phyloP scores from a whole-genome alignment of 345 rosid genomes.

The Excoecaria cochinchinensis region DNA sequence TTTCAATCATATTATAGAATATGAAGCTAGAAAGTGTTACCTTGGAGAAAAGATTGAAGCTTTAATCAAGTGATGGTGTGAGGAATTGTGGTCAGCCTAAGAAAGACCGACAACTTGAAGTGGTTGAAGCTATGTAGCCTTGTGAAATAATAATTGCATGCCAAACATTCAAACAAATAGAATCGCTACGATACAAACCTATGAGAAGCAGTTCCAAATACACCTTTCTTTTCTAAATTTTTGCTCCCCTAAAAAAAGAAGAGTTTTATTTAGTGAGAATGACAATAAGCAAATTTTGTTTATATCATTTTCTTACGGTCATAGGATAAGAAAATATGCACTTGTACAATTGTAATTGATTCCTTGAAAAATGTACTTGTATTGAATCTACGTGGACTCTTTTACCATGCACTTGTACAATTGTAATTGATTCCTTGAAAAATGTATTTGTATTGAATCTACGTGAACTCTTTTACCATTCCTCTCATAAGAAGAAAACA shows the following conservation, averaged over 20 bases:
- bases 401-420: background rate
- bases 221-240: no score
- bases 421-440: background rate
- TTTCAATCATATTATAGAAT: slow-evolving; percentile 47
- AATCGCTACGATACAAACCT: background rate
- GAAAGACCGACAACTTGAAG: slow-evolving; percentile 36
- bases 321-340: background rate
- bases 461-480: background rate
- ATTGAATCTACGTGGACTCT: background rate
- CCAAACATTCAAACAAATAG: background rate
- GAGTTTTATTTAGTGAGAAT: no score
- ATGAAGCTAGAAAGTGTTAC: slow-evolving; percentile 55
- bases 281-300: no score
- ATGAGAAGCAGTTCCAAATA: background rate
- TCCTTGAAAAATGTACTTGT: background rate
- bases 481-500: no score
- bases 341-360: background rate
- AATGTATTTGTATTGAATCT: background rate
- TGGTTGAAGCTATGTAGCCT: slow-evolving; percentile 13
- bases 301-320: no score
- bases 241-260: no score
- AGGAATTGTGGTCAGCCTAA: slow-evolving; percentile 70
- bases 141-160: background rate
- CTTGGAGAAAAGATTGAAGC: slow-evolving; percentile 69
- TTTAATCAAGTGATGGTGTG: slow-evolving; percentile 57